A percentile compares a stretch with the other conserved stretches of the same genome.
These are phyloP conservation scores for Yarrowia galli DNA, from an alignment of 1,139 yeast genomes.

Conservation along the genomic window DNA sequence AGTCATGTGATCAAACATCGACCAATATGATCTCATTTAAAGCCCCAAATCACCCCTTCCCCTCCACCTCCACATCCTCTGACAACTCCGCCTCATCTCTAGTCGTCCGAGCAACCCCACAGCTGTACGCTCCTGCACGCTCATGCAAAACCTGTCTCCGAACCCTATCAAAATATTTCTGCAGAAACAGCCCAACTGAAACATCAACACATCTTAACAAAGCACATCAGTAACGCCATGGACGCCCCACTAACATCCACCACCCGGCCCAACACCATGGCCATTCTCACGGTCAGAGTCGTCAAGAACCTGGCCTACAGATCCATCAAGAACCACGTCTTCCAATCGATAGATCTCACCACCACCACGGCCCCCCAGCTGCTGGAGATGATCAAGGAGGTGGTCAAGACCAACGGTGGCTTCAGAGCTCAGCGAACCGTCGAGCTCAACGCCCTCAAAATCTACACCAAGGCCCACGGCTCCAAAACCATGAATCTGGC, in stretches of 20 bases:
- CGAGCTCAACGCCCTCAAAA: conserved; percentile 76
- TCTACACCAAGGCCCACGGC: conserved; percentile 94
- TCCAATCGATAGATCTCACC: conserved; percentile 75
- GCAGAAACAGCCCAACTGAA: conserved; percentile 2
- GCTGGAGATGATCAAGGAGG: conserved; percentile 53
- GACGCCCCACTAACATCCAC: conserved; percentile 33
- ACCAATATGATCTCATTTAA: too few species aligned
- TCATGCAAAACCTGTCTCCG: background rate
- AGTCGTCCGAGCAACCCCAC: conserved; percentile 15
- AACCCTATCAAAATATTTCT: conserved; percentile 34
- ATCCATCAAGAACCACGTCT: conserved; percentile 81
- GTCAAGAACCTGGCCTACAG: conserved; percentile 93
- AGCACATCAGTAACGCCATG: conserved; percentile 1
- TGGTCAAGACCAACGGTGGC: conserved; percentile 69
- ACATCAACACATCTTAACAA: background rate
- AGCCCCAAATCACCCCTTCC: too few species aligned
- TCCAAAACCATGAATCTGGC: conserved; percentile 92
- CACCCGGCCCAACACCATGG: conserved; percentile 44
- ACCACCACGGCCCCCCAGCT: conserved; percentile 71
- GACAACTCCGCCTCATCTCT: too few species aligned
- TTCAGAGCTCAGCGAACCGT: conserved; percentile 84
- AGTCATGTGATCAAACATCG: background rate
- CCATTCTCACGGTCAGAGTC: conserved; percentile 82
- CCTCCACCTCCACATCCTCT: too few species aligned
- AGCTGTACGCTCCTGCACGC: conserved; percentile 22